Percentiles rank a stretch among this genome's conserved stretches.
Conservation (phyloP, 2,329 filamentous ascomycete species). For the Colletotrichum magnum region DNA sequence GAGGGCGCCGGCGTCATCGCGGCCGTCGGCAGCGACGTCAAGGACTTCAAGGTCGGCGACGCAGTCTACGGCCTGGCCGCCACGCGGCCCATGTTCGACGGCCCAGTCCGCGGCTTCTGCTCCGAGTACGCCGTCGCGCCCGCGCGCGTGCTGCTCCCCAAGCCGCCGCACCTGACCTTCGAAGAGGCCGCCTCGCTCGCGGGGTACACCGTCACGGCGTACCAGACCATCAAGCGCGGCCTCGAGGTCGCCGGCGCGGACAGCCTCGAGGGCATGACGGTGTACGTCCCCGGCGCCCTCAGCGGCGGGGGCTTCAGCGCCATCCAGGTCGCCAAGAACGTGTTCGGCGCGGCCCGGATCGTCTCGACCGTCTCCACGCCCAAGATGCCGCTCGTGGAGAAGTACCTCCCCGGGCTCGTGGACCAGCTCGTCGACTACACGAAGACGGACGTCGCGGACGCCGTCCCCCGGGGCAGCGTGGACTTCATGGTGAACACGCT, state of each 20-base stretch:
- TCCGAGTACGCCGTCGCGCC: slow-evolving; percentile 57
- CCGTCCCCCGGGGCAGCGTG: slow-evolving; percentile 57
- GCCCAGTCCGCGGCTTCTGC: slow-evolving; percentile 49
- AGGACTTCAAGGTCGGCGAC: slow-evolving; percentile 29
- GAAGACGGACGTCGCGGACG: slow-evolving; percentile 53
- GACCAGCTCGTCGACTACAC: slow-evolving; percentile 68
- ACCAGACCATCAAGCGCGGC: slow-evolving; percentile 59
- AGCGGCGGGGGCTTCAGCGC: slow-evolving; percentile 62
- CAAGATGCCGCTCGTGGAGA: slow-evolving; percentile 62
- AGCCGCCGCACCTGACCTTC: slow-evolving; percentile 49
- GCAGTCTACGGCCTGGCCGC: slow-evolving; percentile 53
- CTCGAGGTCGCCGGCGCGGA: slow-evolving; percentile 53
- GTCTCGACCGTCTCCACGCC: slow-evolving; percentile 67
- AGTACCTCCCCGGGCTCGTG: slow-evolving; percentile 58
- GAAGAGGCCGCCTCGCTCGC: slow-evolving; percentile 55
- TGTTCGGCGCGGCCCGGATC: slow-evolving; percentile 61
- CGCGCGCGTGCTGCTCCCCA: slow-evolving; percentile 52
- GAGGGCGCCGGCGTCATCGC: slow-evolving; percentile 28
- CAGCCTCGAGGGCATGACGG: slow-evolving; percentile 63
- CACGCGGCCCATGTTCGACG: slow-evolving; percentile 54
- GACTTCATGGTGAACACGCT: slow-evolving; percentile 68
- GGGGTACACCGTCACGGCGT: slow-evolving; percentile 56
- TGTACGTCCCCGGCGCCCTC: slow-evolving; percentile 65
- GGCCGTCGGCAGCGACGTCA: slow-evolving; percentile 12
- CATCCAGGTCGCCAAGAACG: slow-evolving; percentile 65